Base-by-base conservation (phyloP, 768 basidiomycete species). In the Rossbeevera mucosa region DNA sequence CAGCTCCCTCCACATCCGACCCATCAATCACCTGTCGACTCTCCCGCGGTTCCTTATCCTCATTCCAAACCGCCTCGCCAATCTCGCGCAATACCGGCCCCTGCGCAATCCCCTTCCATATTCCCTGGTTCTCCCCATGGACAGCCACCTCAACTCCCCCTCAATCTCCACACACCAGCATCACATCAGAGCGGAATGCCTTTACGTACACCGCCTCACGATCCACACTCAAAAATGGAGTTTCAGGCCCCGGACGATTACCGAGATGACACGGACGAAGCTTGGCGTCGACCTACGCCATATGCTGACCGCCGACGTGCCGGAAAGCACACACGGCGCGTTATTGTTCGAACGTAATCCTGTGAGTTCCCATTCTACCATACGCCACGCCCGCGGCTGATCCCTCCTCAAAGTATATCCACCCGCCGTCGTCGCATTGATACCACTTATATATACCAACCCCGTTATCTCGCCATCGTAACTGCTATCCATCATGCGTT, bases 271-370 rank as follows among this genome's bases (percentile, higher is more conserved):
- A 64, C 75, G 22, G 87, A 88, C 63, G 86, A 89, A 55, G 72
- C 82, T 24, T 89, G 87, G 87, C 73, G 81, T 26, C 72, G 79
- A 41, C 85, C 87, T 1, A 88, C 82, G 68, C 86, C 88, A 20
- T 82, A 85, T 61, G 78, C 80, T 36, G 87, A 88, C 65, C 80
- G 88, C 21, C 74, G 88, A 50, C 75, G 88, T 51, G 88, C 88
- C 47, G 88, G 88, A 46, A 91, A 91, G 66, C 88, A 90, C 64
- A 90, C 88, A 21, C 77, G 75, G 62, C 79, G 88, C 48, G 82
- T 89, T 29, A 80, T 89, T 56, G 81, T 85, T 53, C 71, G 79
- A 44, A 56, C 38, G 33, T 71, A 52, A 67, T 22, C 11, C 28
- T 16, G 56, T 59, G 45, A 48, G 52, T 55, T 2, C 14, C 0